Conservation (phyloP, 2,329 filamentous ascomycete species). For the Exophiala calicioides region DNA sequence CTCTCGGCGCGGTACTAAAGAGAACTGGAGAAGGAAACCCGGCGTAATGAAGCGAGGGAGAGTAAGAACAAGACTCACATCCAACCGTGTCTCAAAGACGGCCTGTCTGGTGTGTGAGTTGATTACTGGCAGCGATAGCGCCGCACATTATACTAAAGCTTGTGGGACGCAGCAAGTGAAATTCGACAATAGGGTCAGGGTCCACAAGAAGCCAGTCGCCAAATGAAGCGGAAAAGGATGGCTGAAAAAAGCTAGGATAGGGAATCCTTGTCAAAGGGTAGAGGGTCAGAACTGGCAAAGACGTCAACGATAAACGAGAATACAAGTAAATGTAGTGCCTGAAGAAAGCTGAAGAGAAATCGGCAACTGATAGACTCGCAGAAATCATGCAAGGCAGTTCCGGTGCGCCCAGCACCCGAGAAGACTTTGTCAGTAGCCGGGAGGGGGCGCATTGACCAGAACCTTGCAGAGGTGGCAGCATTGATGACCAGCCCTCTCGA, state of each 20-base stretch:
- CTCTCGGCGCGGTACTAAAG: constrained; percentile 15
- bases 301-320: constrained; percentile 13
- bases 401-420: too few species aligned
- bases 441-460: constrained; percentile 1
- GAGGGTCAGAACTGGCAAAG: constrained; percentile 13
- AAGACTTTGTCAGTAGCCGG: constrained; percentile 8
- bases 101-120: constrained; percentile 17
- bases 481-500: constrained; percentile 1
- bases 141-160: constrained; percentile 22
- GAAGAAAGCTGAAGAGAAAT: background rate
- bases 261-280: constrained; percentile 13
- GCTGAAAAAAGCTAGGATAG: constrained; percentile 15
- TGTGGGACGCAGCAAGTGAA: constrained; percentile 25
- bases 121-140: constrained; percentile 23
- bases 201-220: constrained; percentile 18
- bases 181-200: constrained; percentile 22
- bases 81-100: constrained; percentile 24
- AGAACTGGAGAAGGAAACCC: constrained; percentile 13
- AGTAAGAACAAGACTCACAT: constrained; percentile 16
- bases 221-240: constrained; percentile 14
- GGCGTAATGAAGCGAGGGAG: constrained; percentile 15
- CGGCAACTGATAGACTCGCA: constrained; percentile 14
- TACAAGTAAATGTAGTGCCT: constrained; percentile 5
- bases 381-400: too few species aligned
- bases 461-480: constrained; percentile 2